These are phyloP conservation scores for Spirogloea muscicola DNA, from an alignment of 139 green algal species.

Conservation along the genomic window DNA sequence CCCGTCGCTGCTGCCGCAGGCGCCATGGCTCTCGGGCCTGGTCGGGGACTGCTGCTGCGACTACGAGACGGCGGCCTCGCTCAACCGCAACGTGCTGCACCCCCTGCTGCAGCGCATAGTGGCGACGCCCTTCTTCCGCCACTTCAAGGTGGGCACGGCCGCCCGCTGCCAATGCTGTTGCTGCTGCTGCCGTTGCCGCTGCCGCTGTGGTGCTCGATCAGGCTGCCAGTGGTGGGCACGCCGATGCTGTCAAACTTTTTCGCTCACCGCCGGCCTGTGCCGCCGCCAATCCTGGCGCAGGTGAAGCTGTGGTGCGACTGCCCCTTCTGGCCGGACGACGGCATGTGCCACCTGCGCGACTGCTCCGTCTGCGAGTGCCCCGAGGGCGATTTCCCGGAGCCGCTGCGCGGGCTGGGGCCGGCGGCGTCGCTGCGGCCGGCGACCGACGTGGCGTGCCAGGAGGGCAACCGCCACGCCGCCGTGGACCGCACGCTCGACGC, in stretches of 20 bases:
- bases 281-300: too few relatives aligned
- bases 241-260: too few relatives aligned
- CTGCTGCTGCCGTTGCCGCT: too few relatives aligned
- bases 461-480: neutral
- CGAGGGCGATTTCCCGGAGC: slow-evolving; percentile 68
- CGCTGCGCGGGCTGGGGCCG: too few relatives aligned
- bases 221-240: too few relatives aligned
- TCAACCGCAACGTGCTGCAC: slow-evolving; percentile 37
- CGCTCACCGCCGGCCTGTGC: too few relatives aligned
- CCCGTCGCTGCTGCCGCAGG: too few relatives aligned
- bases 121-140: slow-evolving; percentile 40
- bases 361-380: slow-evolving; percentile 84
- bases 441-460: neutral
- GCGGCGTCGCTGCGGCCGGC: neutral
- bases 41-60: slow-evolving; percentile 43
- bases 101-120: slow-evolving; percentile 30
- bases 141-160: slow-evolving; percentile 49
- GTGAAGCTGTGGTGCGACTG: slow-evolving; percentile 90
- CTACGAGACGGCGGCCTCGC: slow-evolving; percentile 39
- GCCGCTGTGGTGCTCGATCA: too few relatives aligned
- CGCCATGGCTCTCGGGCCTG: slow-evolving; percentile 10
- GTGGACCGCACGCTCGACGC: slow-evolving; percentile 16
- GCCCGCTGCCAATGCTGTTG: too few relatives aligned
- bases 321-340: slow-evolving; percentile 91
- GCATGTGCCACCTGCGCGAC: slow-evolving; percentile 77